These are phyloP conservation scores for Pyrus hybrid DNA, from an alignment of 331 rosid species.

Conservation along the genomic window DNA sequence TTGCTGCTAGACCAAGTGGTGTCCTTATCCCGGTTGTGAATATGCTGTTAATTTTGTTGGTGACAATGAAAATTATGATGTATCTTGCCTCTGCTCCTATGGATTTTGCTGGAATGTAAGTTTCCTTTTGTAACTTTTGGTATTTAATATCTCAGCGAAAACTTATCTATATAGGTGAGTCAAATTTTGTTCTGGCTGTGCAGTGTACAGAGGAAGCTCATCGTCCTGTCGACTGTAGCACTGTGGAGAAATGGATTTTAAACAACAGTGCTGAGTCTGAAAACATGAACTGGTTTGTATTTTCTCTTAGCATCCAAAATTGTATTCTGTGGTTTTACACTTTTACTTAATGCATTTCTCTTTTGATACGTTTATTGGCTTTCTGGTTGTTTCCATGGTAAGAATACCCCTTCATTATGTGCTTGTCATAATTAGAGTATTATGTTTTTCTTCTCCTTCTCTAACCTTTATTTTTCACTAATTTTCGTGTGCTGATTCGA, in stretches of 20 bases:
- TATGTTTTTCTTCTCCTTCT: no score
- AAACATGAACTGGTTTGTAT: conserved; percentile 69
- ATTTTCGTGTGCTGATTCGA: neutral
- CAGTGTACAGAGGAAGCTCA: no score
- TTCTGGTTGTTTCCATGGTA: neutral
- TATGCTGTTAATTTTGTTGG: conserved; percentile 74
- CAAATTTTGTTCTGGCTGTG: no score
- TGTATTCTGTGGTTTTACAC: neutral
- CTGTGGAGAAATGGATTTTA: conserved; percentile 74
- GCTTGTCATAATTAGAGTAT: no score
- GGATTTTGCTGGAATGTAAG: conserved; percentile 88
- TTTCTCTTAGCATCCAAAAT: neutral
- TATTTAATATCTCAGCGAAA: neutral
- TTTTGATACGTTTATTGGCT: neutral
- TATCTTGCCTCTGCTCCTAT: conserved; percentile 72
- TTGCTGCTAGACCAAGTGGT: conserved; percentile 71
- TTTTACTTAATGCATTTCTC: neutral
- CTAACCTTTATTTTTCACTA: no score
- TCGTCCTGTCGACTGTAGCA: no score
- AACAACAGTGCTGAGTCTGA: conserved; percentile 82
- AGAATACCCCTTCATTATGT: neutral
- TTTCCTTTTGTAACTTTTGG: neutral
- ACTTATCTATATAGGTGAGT: neutral
- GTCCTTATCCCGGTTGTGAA: conserved; percentile 91
- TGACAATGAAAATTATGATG: conserved; percentile 80